These are phyloP conservation scores for Filobasidium wieringae DNA, from an alignment of 768 basidiomycete genomes.

Conservation along the genomic window DNA sequence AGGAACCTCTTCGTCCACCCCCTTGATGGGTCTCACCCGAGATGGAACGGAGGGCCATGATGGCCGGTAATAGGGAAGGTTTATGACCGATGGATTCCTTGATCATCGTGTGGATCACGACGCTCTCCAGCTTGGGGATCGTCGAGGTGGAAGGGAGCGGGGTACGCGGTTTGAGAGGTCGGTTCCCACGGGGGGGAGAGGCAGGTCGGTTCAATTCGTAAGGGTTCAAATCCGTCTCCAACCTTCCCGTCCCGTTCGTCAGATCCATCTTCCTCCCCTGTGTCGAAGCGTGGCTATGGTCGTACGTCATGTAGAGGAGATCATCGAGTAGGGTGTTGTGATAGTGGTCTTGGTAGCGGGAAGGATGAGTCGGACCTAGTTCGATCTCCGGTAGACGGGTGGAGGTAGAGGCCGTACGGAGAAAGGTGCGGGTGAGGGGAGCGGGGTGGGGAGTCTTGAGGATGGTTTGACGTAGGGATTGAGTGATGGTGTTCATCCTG, in stretches of 20 bases:
- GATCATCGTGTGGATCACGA: slow-evolving; percentile 74
- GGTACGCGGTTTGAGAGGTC: slow-evolving; percentile 46
- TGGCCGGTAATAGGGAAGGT: slow-evolving; percentile 61
- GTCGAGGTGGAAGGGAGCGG: slow-evolving; percentile 58
- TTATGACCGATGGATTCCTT: slow-evolving; percentile 66
- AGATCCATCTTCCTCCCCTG: slow-evolving; percentile 6
- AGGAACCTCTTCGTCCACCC: slow-evolving; percentile 56
- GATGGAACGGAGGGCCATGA: slow-evolving; percentile 77
- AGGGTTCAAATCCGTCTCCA: slow-evolving; percentile 48
- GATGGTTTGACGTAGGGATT: no score
- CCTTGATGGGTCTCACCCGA: slow-evolving; percentile 67
- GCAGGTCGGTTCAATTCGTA: slow-evolving; percentile 70
- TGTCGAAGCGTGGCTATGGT: slow-evolving; percentile 45
- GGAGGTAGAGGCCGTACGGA: no score
- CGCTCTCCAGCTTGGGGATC: slow-evolving; percentile 64
- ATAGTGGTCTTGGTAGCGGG: slow-evolving; percentile 74
- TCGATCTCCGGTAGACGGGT: slow-evolving; percentile 35
- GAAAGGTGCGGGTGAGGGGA: no score
- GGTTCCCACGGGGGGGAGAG: slow-evolving; percentile 54
- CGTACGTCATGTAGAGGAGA: slow-evolving; percentile 89
- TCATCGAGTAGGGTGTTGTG: slow-evolving; percentile 67
- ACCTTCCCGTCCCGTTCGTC: no score
- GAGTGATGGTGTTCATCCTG: no score
- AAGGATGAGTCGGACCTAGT: slow-evolving; percentile 40
- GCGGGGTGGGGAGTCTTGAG: no score